Evolutionary conservation across 1,284 basidiomycete species (phyloP), one percentile per base, ranked within the genome.

Genomic region (Pholiota adiposa): DNA sequence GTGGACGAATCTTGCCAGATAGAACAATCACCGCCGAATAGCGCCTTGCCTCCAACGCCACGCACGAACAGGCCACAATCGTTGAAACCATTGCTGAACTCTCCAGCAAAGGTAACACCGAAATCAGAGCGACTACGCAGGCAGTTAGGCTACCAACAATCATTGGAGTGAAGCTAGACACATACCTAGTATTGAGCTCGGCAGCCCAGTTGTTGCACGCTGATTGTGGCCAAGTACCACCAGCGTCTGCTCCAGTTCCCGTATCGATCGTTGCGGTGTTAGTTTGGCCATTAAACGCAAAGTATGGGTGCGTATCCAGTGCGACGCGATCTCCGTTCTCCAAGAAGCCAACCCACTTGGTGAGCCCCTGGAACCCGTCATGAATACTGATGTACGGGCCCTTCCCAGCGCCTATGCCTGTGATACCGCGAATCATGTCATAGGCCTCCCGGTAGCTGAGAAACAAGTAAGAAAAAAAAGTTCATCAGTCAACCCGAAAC

Each of bases 371-470:
- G 79, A 97, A 96, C 25, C 87, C 93, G 66, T 97, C 94, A 67
- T 94, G 93, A 60, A 90, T 83, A 14, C 87, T 83, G 44, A 97
- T 82, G 70, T 85, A 87, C 1, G 94, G 88, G 0, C 94, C 95
- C 4, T 94, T 89, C 38, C 91, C 92, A 60, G 78, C 79, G 4
- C 94, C 93, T 41, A 77, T 71, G 16, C 94, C 95, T 34, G 89
- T 89, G 54, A 94, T 91, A n/a, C 73, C 76, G 38, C 95, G 89
- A 53, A 97, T 84, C 68, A 86, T 78, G 48, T 85, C 77, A 79
- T 97, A 92, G 1, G 87, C 87, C 74, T 93, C 81, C 34, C 88
- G 73, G 73, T 92, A 91, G 68, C 83, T 84, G 51, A 55, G 44
- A 50, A n/a, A n/a, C n/a, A n/a, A n/a, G n/a, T n/a, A n/a, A n/a